Evolutionary conservation across 371 early-diverging fungal genomes (phyloP), one percentile per base, ranked within the genome.

Genomic region (Lichtheimia corymbifera): DNA sequence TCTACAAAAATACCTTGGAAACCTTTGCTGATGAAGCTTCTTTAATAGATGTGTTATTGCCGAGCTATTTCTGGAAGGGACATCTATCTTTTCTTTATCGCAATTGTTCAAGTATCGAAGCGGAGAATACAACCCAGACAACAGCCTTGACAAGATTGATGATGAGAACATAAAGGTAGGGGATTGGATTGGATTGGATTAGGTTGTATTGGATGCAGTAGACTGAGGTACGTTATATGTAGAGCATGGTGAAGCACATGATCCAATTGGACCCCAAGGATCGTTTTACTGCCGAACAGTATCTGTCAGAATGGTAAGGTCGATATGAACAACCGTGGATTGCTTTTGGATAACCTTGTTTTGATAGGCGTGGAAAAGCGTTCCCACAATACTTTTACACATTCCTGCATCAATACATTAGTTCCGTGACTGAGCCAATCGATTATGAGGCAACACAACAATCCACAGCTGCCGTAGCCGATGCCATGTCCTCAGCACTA

Each of bases 21-120:
- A 35, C 35, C 5, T 35, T 35, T 35, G 28, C 9, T 27, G 18
- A 56, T 41, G 13, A 24, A n/a, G 18, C 2, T 11, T 11, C 1
- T 47, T 2, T 11, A 47, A 4, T 71, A 91, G 93, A 6, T 97
- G 98, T 68, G 94, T 96, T 0, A 90, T 98, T 62, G 96, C 95
- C 3, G 98, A 98, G 67, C 73, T 98, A 2, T 95, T 95, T 65
- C 71, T 96, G 30, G 98, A 97, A 63, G 94, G 97, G 4, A 85
- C 89, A 12, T 88, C 96, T 0, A 76, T 96, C 7, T 97, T 97
- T 69, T 88, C 92, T 2, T 71, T 97, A 15, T 91, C 96, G 13
- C 96, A 96, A 61, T 74, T 98, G 35, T 83, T 98, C 70, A 87
- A 91, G 54, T 98, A 95, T 67, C 80, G 91, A 57, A 83, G 77